Evolutionary conservation across 345 rosid species (phyloP), one percentile per base, ranked within the genome.

Genomic region (Aquilaria malaccensis): DNA sequence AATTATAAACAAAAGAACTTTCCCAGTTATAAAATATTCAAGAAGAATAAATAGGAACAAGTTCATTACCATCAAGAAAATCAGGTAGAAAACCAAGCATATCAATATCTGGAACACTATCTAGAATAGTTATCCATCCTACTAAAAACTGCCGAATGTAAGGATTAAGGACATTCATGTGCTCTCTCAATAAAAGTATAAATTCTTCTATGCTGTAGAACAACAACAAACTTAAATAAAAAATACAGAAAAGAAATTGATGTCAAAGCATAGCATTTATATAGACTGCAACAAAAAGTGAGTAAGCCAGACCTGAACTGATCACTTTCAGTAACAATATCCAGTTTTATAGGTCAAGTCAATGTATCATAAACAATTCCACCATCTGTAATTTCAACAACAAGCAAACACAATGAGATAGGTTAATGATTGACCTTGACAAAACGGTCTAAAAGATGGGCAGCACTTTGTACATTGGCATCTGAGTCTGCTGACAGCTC

Each of bases 51-150:
- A 52, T 9, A 55, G 10, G 64, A 65, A 32, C 61, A 11, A 55
- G 33, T 58, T 60, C 60, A 45, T 77, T 86, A 95, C 99, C 99
- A 81, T 95, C 99, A 4, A 95, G 98, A 79, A 95, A 95, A 83
- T 95, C 98, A 33, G 99, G 99, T 69, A 95, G 96, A 74, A 91
- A 95, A 58, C 99, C 98, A 62, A 95, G 91, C 99, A 95, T 91
- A 76, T 95, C 99, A 53, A 95, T 95, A 69, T 95, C 98, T 3
- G 99, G 99, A 77, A 95, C 99, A 76, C 99, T 95, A 76, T 95
- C 98, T 76, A 95, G 78, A 60, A 95, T 98, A 71, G 99, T 91
- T 62, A 95, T 95, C 99, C 99, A 95, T 69, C 98, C 98, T 55
- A 95, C 99, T 81, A 95, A 81, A 84, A 95, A 95, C 75, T 91